Evolutionary conservation across 139 green algal genomes (phyloP), one percentile per base, ranked within the genome.

Genomic region (Picochlorum sp.): DNA sequence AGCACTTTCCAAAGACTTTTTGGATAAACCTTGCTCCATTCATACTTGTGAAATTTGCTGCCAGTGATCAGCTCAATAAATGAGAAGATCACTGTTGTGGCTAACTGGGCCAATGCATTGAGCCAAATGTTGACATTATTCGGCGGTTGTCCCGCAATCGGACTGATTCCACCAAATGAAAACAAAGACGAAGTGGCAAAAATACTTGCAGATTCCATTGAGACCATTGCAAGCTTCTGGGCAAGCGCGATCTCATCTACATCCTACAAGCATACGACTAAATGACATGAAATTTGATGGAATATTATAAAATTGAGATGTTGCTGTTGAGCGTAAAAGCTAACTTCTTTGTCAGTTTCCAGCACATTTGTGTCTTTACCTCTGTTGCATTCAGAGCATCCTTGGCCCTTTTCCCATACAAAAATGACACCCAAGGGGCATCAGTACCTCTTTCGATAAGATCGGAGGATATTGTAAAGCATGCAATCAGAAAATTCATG

Each of bases 181-280:
- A 77, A 35, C 4, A 79, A 32, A n/a, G 72, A 51, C 4, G 62
- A 69, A 47, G 67, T 68, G 24, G 47, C 50, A 29, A 79, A 33
- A 14, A 79, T 77, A 63, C 43, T 53, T 30, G 37, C 59, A 30
- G 57, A 31, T 28, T 79, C 72, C 22, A 61, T 44, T 3, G 67
- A 43, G 13, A 26, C 50, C 4, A 18, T 24, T 4, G 63, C 57
- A 13, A 69, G 49, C 2, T 63, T 9, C 30, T 61, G 49, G 1
- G 41, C 47, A 25, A 65, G 36, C 8, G 50, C 50, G n/a, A 57
- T 54, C 30, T 73, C 61, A 33, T 65, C 58, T 13, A 49, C 28
- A 22, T 31, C 28, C 57, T n/a, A n/a, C n/a, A n/a, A n/a, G n/a
- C n/a, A n/a, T n/a, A n/a, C n/a, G n/a, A 63, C 51, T 20, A 49